Evolutionary conservation across 805 yeast genomes (phyloP), one percentile per base, ranked within the genome.

Genomic region (Ogataea dorogensis): DNA sequence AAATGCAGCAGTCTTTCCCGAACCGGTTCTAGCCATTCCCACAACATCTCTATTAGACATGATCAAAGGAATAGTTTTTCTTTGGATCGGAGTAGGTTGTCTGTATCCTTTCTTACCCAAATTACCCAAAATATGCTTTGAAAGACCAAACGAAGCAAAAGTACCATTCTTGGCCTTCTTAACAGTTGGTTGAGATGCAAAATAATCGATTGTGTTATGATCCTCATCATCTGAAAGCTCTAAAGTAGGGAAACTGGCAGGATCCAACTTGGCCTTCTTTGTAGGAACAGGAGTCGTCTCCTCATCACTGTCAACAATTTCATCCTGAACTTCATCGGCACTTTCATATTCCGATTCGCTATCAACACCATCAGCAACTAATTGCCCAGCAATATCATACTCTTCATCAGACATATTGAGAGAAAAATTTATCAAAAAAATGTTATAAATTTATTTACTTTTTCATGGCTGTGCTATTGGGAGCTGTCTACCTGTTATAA

Each of bases 21-120:
- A 86, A 53, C 99, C 99, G 0, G 99, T 93, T 56, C 99, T 75
- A 11, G 99, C 99, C 99, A 93, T 93, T 57, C 97, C 99, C 11
- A 93, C 98, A 26, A 93, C 95, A 64, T 93, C 98, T 55, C 94
- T 73, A 37, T 79, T 83, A 30, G 84, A 86, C 67, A 93, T 67
- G 41, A 93, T 81, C 37, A 88, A 68, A 0, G 98, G 98, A 40
- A 93, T 86, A 3, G 98, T 82, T 58, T 91, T 93, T 47, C 98
- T 73, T 65, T 93, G 99, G 60, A 93, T 93, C 2, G 99, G 99
- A 0, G 99, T 93, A 10, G 99, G 99, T 48, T 84, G 93, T 48
- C 78, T 82, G 65, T 79, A 93, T 0, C 99, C 99, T 56, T 87
- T 89, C 43, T 78, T 80, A 38, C 75, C 56, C 37, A 93, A 81